Base-by-base conservation (phyloP, 176 grass and related monocot species). In the Bothriochloa decipiens region DNA sequence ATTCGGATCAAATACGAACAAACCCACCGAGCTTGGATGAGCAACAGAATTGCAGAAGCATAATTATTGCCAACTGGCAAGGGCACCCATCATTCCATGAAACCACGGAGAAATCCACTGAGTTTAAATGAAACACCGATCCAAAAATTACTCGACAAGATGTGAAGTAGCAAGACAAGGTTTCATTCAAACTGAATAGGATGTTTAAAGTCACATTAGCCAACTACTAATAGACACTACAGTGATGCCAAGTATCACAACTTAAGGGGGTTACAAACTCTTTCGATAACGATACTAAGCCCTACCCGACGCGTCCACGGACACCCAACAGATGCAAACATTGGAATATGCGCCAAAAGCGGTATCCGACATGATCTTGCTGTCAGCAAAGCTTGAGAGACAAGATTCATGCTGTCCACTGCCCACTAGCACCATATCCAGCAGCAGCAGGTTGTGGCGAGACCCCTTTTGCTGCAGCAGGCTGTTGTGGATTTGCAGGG, bases 381-480 rank as follows among this genome's bases (percentile, higher is more conserved):
- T 79, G 68, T 87, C 49, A 63, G 49, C 68, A 1, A 80, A 66
- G 36, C 52, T 60, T 26, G n/a, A n/a, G 11, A 25, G 47, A 73
- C 9, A n/a, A 13, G 20, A 25, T 26, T 86, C 83, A 91, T 3
- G 75, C 79, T 6, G 86, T 79, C 90, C 83, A 89, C 79, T 92
- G 90, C 26, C 90, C 90, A 6, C 79, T 75, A 8, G n/a, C 14
- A 9, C 22, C 57, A n/a, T 92, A 92, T 72, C 79, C 86, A 63
- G 86, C 79, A 75, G 90, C 62, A 49, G 90, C 57, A 11, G 86
- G 86, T 53, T 89, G 90, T 0, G 86, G 90, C 2, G 90, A 92
- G 20, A 86, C 86, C 10, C 78, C 86, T 74, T 92, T 92, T 0
- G 80, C 68, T 27, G 65, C 80, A 14, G 67, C 62, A 76, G 86